Base-by-base conservation (phyloP, 495 filamentous ascomycete genomes). In the Penicillium maclennaniae region DNA sequence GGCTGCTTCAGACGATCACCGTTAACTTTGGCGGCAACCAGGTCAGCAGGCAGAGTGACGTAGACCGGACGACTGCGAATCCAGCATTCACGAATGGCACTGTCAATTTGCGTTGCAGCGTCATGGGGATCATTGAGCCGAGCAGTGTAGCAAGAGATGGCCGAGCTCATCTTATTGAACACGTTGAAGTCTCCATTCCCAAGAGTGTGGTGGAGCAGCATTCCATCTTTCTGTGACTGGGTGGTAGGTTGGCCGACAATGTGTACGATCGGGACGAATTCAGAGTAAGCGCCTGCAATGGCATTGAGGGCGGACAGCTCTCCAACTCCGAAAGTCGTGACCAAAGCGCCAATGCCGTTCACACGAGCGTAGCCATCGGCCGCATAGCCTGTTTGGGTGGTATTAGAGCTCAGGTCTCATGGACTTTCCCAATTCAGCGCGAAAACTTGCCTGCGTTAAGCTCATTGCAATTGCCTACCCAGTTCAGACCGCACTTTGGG, bases 201-300 rank as follows among this genome's bases (percentile, higher is more conserved):
- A 14, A 97, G 84, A 1, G 92, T 95, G 69, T 97, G 92, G 66
- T 97, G 92, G 12, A 97, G 77, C n/a, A 95, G 74, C 69, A 77
- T 76, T 10, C 79, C 79, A 66, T 76, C 72, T 46, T 67, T 73
- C 51, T 83, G 79, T 4, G 75, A 75, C 9, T 68, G 51, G 20
- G 70, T 77, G 26, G 69, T 68, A 12, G 83, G 80, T 52, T 83
- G 82, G 49, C 84, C 84, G 41, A 87, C 84, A 49, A 86, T 83
- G 53, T 87, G 84, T 21, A 83, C 69, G 38, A 87, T 73, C 0
- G 83, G 83, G 1, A 83, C 82, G 44, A 73, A 81, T 59, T 86
- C 83, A 6, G 75, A 79, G 65, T 80, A 85, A 16, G 80, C 73
- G 16, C 86, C 86, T 14, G 84, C 84, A 28, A 88, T 75, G 7